Evolutionary conservation across 2,329 filamentous ascomycete genomes (phyloP).

Genomic region (Neopestalotiopsis rosae): DNA sequence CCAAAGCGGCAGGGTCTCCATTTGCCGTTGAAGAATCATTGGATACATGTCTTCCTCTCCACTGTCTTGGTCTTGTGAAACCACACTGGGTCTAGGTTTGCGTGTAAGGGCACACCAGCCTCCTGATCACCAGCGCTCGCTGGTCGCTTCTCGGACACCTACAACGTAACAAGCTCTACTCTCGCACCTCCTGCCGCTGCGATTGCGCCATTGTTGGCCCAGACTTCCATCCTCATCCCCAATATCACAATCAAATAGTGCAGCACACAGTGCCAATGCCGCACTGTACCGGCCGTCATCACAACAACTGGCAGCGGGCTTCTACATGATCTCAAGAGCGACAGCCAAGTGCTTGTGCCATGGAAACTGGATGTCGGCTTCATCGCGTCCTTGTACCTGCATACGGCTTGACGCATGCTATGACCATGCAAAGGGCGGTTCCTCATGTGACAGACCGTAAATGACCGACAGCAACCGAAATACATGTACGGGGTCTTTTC

Average conservation of each 20-base stretch:
- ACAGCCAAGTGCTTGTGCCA: not conserved
- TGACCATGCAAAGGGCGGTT: not conserved
- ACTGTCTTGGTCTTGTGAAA: slow-evolving; percentile 14
- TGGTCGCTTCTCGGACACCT: not conserved
- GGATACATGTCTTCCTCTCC: slow-evolving; percentile 11
- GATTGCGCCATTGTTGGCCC: not conserved
- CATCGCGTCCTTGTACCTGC: slow-evolving; percentile 7
- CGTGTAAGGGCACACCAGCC: not conserved
- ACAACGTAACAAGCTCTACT: too few relatives aligned
- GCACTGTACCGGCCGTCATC: not conserved
- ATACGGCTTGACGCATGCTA: not conserved
- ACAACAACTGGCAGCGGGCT: not conserved
- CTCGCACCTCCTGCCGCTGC: not conserved
- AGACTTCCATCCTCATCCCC: not conserved
- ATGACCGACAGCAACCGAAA: slow-evolving; percentile 1
- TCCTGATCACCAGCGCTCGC: not conserved
- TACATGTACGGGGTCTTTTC: not conserved
- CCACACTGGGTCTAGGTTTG: not conserved
- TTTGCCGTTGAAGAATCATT: slow-evolving; percentile 16
- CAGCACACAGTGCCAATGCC: not conserved
- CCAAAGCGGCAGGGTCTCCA: slow-evolving; percentile 4
- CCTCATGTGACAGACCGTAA: not conserved
- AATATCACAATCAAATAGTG: not conserved
- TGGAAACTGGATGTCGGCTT: not conserved
- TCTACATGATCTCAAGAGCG: slow-evolving; percentile 1